Evolutionary conservation across 2,329 filamentous ascomycete species (phyloP).

Genomic region (Aspergillus sp.): DNA sequence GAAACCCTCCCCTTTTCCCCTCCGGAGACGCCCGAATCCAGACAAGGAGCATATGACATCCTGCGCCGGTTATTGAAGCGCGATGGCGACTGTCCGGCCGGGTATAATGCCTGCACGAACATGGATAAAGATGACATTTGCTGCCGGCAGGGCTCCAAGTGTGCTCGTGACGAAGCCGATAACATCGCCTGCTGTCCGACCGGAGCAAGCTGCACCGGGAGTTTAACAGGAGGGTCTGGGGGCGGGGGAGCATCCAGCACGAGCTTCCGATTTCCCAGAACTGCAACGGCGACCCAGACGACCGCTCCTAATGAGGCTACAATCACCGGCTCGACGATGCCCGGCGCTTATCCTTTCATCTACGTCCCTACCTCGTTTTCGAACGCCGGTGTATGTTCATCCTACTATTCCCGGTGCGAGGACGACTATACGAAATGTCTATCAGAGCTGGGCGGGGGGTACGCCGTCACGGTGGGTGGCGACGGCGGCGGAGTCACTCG

Average conservation of each 20-base stretch:
- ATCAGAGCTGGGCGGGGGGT: slow-evolving; percentile 47
- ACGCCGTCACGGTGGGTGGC: slow-evolving; percentile 53
- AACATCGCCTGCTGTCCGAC: slow-evolving; percentile 63
- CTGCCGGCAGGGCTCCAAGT: slow-evolving; percentile 54
- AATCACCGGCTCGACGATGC: slow-evolving; percentile 43
- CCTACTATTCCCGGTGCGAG: slow-evolving; percentile 55
- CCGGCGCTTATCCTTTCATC: slow-evolving; percentile 53
- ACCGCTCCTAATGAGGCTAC: slow-evolving; percentile 22
- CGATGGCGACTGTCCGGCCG: slow-evolving; percentile 48
- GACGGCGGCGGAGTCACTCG: slow-evolving; percentile 53
- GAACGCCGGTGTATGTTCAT: slow-evolving; percentile 52
- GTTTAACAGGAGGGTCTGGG: slow-evolving; percentile 38
- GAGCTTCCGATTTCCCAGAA: slow-evolving; percentile 38
- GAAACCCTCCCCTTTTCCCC: slow-evolving; percentile 31
- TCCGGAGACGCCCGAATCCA: slow-evolving; percentile 23
- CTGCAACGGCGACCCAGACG: slow-evolving; percentile 29
- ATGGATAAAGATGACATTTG: slow-evolving; percentile 56
- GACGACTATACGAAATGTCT: slow-evolving; percentile 47
- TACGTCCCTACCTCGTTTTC: slow-evolving; percentile 55
- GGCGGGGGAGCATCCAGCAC: slow-evolving; percentile 20
- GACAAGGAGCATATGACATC: slow-evolving; percentile 29
- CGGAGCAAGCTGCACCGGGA: slow-evolving; percentile 59
- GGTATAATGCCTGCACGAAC: slow-evolving; percentile 54
- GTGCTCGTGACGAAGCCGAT: slow-evolving; percentile 56
- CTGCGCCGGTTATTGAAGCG: slow-evolving; percentile 32